Percentiles rank a stretch among this genome's conserved stretches.
Conservation (phyloP, 164 flowering plant species). For the Aristolochia fimbriata region DNA sequence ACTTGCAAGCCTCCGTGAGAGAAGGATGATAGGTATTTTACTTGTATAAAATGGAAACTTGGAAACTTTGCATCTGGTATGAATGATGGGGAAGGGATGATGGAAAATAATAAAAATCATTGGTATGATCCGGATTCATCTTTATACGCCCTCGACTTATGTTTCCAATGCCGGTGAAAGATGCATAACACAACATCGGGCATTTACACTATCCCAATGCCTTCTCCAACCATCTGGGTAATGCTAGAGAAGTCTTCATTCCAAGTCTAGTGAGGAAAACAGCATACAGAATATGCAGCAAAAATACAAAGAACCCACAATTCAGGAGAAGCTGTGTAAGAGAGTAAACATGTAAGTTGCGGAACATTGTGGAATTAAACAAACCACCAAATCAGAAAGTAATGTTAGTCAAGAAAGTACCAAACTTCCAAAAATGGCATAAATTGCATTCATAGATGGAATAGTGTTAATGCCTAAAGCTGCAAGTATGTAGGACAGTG, state of each 20-base stretch:
- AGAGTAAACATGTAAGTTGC: not conserved
- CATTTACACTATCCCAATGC: not conserved
- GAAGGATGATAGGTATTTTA: too few species aligned
- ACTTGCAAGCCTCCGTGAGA: too few species aligned
- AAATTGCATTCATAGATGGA: constrained; percentile 72
- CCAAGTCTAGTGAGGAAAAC: constrained; percentile 71
- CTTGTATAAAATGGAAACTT: too few species aligned
- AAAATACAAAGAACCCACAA: constrained; percentile 63
- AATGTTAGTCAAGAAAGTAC: constrained; percentile 19
- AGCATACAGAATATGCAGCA: constrained; percentile 78
- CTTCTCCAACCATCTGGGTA: constrained; percentile 61
- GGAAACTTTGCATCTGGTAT: too few species aligned
- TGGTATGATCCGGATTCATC: too few species aligned
- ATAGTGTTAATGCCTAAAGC: constrained; percentile 49
- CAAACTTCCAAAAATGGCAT: constrained; percentile 61
- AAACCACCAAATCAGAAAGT: not conserved
- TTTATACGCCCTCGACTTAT: too few species aligned
- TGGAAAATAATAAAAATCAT: too few species aligned
- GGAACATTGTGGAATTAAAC: not conserved
- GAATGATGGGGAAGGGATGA: too few species aligned
- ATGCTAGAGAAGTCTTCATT: constrained; percentile 49
- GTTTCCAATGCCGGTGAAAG: too few species aligned
- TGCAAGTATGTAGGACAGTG: constrained; percentile 54
- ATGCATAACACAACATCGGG: too few species aligned
- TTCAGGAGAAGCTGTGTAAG: constrained; percentile 68